These are phyloP conservation scores for Hysterium pulicare DNA, from an alignment of 2,329 filamentous ascomycete species.

Conservation along the genomic window DNA sequence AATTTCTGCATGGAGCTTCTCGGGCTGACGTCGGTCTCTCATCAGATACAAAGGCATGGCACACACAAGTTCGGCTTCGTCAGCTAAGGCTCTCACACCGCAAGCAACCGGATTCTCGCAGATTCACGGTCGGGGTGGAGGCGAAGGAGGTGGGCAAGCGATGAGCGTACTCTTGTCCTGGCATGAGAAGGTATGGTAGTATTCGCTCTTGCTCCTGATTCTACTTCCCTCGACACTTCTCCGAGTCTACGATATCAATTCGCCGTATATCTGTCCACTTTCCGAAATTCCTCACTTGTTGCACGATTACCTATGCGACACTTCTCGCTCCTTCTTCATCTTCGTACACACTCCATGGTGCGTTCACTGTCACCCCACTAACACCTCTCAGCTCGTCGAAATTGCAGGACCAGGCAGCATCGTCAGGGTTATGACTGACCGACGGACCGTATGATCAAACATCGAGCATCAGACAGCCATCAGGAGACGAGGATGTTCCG, in stretches of 20 bases:
- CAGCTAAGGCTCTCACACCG: conserved; percentile 55
- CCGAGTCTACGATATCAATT: too few species aligned
- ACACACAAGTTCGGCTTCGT: conserved; percentile 30
- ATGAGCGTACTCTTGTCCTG: conserved; percentile 98
- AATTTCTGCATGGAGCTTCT: conserved; percentile 1
- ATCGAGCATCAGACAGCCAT: neutral
- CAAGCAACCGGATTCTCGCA: conserved; percentile 89
- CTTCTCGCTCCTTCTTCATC: conserved; percentile 1
- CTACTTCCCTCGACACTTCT: too few species aligned
- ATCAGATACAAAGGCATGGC: conserved; percentile 86
- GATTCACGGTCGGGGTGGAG: conserved; percentile 58
- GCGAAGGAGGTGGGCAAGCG: conserved; percentile 71
- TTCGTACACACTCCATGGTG: too few species aligned
- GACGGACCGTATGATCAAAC: conserved; percentile 70
- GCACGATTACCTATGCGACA: too few species aligned
- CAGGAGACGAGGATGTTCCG: neutral
- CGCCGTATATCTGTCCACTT: too few species aligned
- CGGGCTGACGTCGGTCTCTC: conserved; percentile 14
- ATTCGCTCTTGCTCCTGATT: too few species aligned
- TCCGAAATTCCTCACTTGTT: too few species aligned
- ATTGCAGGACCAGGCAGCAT: conserved; percentile 86
- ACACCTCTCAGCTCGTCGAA: conserved; percentile 65
- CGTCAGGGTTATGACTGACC: conserved; percentile 92
- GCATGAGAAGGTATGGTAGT: conserved; percentile 87
- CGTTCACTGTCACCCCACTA: conserved; percentile 1